Conservation (phyloP, 2,329 filamentous ascomycete genomes). For the Trichophyton equinum region DNA sequence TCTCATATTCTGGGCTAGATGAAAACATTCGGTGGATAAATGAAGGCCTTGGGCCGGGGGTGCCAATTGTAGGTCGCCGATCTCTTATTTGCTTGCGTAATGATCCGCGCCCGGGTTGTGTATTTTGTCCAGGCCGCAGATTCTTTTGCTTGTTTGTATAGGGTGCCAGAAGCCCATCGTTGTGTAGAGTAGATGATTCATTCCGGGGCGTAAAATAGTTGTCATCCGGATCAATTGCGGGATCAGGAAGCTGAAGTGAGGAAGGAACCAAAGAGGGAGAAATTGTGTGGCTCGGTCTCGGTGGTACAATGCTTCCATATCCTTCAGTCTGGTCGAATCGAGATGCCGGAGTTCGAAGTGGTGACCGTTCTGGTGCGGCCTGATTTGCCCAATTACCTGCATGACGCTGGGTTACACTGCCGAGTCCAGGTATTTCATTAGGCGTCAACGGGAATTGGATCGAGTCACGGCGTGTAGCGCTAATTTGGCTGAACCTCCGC, state of each 20-base stretch:
- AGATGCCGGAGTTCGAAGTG: slow-evolving; percentile 23
- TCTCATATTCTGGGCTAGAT: slow-evolving; percentile 24
- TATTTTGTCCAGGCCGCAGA: not conserved
- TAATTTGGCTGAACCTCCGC: slow-evolving; percentile 18
- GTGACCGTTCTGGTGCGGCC: slow-evolving; percentile 16
- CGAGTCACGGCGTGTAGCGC: not conserved
- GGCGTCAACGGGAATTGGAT: not conserved
- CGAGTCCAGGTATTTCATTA: not conserved
- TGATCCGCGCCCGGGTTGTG: slow-evolving; percentile 9
- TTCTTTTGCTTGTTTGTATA: not conserved
- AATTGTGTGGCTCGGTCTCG: slow-evolving; percentile 37
- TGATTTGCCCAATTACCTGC: not conserved
- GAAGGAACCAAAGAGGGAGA: slow-evolving; percentile 30
- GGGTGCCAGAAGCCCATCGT: slow-evolving; percentile 11
- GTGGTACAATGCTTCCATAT: slow-evolving; percentile 51
- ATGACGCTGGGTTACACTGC: not conserved
- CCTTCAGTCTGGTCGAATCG: slow-evolving; percentile 32
- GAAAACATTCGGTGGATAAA: slow-evolving; percentile 30
- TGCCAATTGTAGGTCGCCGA: slow-evolving; percentile 13
- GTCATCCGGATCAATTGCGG: slow-evolving; percentile 41
- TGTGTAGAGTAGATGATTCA: not conserved
- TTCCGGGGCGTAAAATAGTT: slow-evolving; percentile 13
- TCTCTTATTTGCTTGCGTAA: slow-evolving; percentile 10
- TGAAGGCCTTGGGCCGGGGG: slow-evolving; percentile 15
- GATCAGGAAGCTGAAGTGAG: slow-evolving; percentile 48